A percentile compares a stretch with the other conserved stretches of the same genome.
Conservation (phyloP, 1,284 basidiomycete genomes). For the Melampsora larici-populina region DNA sequence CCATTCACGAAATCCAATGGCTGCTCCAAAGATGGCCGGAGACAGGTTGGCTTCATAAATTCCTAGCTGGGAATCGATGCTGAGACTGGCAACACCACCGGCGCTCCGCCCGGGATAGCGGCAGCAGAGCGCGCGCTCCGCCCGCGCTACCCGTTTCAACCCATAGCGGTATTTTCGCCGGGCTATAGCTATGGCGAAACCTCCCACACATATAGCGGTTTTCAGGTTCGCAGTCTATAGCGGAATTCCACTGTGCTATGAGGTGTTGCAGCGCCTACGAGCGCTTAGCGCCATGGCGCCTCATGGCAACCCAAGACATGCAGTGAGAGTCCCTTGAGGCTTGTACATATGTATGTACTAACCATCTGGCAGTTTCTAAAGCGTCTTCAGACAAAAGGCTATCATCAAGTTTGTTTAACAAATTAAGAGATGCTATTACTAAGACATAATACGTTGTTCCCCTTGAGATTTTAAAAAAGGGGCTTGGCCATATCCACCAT, state of each 20-base stretch:
- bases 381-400: constrained; percentile 58
- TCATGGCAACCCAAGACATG: no score
- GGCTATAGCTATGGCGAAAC: no score
- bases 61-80: neutral
- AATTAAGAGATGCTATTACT: constrained; percentile 68
- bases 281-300: no score
- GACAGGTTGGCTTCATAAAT: neutral
- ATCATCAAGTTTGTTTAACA: constrained; percentile 54
- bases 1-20: neutral
- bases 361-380: constrained; percentile 66
- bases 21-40: neutral
- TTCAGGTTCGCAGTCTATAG: no score
- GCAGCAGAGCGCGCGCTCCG: no score
- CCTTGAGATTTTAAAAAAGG: constrained; percentile 81
- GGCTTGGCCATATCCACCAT: constrained; percentile 84
- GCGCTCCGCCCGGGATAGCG: no score
- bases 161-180: no score
- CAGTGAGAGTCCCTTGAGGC: no score
- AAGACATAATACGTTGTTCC: constrained; percentile 90
- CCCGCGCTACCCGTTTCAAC: no score
- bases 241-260: no score
- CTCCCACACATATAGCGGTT: no score
- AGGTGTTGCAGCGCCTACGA: no score
- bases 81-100: neutral
- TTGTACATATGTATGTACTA: constrained; percentile 57